These are phyloP conservation scores for Kurtzmaniella fragi DNA, from an alignment of 805 yeast species.

Conservation along the genomic window DNA sequence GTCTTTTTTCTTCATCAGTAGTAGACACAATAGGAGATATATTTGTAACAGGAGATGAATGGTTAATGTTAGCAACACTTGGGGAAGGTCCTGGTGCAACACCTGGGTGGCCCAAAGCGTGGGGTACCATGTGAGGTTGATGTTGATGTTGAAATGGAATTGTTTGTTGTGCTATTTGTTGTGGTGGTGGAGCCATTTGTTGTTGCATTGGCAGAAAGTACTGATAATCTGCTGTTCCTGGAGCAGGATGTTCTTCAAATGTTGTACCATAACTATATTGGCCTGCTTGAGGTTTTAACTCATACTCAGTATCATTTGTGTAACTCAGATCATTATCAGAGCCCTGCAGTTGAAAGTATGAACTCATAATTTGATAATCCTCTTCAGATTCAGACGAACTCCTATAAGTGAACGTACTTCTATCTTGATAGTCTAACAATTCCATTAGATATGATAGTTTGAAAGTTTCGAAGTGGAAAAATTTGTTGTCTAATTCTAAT, in stretches of 20 bases:
- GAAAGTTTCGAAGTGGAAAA: background rate
- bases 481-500: too few species aligned
- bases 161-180: background rate
- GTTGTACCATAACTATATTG: slow-evolving; percentile 1
- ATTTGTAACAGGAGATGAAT: background rate
- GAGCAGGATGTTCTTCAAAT: background rate
- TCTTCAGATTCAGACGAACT: slow-evolving; percentile 5
- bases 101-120: background rate
- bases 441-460: slow-evolving; percentile 2
- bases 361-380: slow-evolving; percentile 4
- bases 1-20: background rate
- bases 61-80: background rate
- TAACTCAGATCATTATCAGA: slow-evolving; percentile 5
- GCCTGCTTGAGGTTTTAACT: background rate
- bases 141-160: background rate
- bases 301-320: slow-evolving; percentile 4
- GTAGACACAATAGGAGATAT: too few species aligned
- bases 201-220: slow-evolving; percentile 1
- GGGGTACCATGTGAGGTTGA: background rate
- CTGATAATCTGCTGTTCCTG: background rate
- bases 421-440: slow-evolving; percentile 5
- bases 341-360: slow-evolving; percentile 2
- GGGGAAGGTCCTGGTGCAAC: background rate
- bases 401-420: slow-evolving; percentile 1
- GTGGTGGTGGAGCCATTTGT: background rate